phyloP scores from a whole-genome alignment of 148 eudicot species.

The Rheum nobile region DNA sequence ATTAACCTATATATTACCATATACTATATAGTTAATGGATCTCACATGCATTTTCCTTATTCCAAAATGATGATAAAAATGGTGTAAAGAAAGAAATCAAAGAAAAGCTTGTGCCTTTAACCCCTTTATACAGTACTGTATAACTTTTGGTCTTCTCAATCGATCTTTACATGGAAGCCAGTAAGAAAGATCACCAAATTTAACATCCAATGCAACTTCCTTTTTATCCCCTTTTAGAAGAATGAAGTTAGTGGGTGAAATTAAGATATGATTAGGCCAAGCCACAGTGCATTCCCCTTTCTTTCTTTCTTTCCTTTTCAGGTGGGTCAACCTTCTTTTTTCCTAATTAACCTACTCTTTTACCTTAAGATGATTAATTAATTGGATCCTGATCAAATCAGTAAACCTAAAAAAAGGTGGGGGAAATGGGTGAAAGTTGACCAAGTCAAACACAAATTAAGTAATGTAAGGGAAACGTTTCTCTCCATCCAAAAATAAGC shows the following conservation, averaged over 20 bases:
- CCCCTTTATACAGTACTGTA: background rate
- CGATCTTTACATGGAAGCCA: background rate
- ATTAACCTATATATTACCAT: too few species aligned
- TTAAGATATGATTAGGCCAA: background rate
- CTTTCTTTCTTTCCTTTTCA: background rate
- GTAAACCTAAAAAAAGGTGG: background rate
- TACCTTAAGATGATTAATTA: background rate
- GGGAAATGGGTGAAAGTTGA: background rate
- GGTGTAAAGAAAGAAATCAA: background rate
- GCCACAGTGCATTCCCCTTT: background rate
- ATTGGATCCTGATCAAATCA: background rate
- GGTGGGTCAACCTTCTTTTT: background rate
- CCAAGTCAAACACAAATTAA: background rate
- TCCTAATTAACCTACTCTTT: background rate
- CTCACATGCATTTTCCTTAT: background rate
- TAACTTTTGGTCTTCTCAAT: background rate
- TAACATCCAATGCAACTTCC: background rate
- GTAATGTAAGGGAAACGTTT: background rate
- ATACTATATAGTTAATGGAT: background rate
- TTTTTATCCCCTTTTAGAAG: background rate
- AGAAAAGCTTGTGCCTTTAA: background rate
- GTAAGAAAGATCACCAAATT: conserved; percentile 3
- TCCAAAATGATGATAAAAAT: background rate
- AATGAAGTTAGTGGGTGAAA: background rate
- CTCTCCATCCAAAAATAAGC: background rate